Percentiles rank a stretch among this genome's conserved stretches.
Evolutionary conservation across 257 asterid species (phyloP).

Genomic region (Dorcoceras hygrometricum): DNA sequence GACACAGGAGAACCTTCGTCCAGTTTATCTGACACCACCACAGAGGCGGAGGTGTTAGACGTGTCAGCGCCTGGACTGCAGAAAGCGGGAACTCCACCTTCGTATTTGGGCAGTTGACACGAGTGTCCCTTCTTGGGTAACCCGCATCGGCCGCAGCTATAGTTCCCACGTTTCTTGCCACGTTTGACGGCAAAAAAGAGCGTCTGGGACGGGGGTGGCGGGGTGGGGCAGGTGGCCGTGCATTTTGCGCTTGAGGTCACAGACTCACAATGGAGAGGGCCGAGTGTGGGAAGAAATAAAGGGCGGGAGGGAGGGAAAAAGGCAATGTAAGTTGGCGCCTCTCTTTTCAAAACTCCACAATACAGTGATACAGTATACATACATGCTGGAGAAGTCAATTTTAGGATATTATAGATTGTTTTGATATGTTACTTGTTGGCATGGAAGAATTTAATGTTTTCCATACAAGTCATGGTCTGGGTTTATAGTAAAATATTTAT

Average conservation of each 20-base stretch:
- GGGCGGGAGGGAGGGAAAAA: too few species aligned
- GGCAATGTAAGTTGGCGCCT: too few species aligned
- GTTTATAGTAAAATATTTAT: too few species aligned
- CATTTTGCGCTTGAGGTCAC: slow-evolving; percentile 31
- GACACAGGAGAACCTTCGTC: slow-evolving; percentile 32
- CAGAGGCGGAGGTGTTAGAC: slow-evolving; percentile 32
- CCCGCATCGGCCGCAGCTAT: slow-evolving; percentile 94
- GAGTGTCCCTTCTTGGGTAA: slow-evolving; percentile 80
- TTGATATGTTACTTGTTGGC: too few species aligned
- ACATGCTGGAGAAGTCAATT: too few species aligned
- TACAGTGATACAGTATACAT: too few species aligned
- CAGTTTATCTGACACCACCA: slow-evolving; percentile 30
- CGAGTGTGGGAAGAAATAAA: too few species aligned
- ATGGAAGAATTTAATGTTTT: too few species aligned
- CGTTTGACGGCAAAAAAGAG: slow-evolving; percentile 38
- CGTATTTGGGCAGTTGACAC: slow-evolving; percentile 33
- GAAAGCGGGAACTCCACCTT: slow-evolving; percentile 23
- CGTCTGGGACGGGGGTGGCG: slow-evolving; percentile 63
- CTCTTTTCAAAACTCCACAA: too few species aligned
- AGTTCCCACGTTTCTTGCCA: slow-evolving; percentile 72
- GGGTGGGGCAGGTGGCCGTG: slow-evolving; percentile 74
- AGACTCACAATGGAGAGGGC: background rate
- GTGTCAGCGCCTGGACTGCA: slow-evolving; percentile 34
- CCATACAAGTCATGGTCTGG: too few species aligned
- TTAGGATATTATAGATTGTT: too few species aligned